Evolutionary conservation across 2,329 filamentous ascomycete genomes (phyloP), one percentile per base, ranked within the genome.

Genomic region (Hymenotorrendiella dingleyae): DNA sequence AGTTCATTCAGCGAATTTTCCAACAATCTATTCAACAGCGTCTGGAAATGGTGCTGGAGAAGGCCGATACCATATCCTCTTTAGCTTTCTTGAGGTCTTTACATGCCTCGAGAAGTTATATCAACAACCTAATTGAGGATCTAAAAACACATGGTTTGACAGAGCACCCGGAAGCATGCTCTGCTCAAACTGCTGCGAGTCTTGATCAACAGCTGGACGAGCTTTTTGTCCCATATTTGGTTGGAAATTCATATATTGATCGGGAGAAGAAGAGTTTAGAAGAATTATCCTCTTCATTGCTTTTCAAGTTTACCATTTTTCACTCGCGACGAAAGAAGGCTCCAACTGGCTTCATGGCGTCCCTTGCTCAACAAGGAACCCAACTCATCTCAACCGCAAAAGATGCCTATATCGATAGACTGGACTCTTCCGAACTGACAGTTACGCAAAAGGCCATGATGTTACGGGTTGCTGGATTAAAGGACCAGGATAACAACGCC

Each of bases 1-100:
- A 91, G 56, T 98, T 98, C 57, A 75, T 98, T 39, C 93, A 98
- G 64, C 78, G 93, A 53, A 84, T 98, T 9, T 98, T 98, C 59
- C 93, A 98, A 61, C 93, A 98, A 64, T 97, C 91, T 2, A 90
- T 98, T 49, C 94, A 98, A 65, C 91, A 97, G 63, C 79, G 91
- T 11, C 73, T 98, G 8, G 93, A 98, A 62, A 86, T 94, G 79
- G 90, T 98, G 3, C 71, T 98, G 36, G 90, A 95, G 55, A 97
- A 97, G 67, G 93, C 93, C 12, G 85, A 87, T 52, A 86, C 85
- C 4, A 82, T 97, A 12, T 98, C 94, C 0, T 90, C 89, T 0
- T 70, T 98, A 22, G 90, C 93, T 1, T 98, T 96, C 61, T 67
- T 98, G 22, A 80, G 93, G 47, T 93, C 88, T 11, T 63, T 98